phyloP scores from a whole-genome alignment of 441 rosid genomes.

The Eutrema salsugineum region DNA sequence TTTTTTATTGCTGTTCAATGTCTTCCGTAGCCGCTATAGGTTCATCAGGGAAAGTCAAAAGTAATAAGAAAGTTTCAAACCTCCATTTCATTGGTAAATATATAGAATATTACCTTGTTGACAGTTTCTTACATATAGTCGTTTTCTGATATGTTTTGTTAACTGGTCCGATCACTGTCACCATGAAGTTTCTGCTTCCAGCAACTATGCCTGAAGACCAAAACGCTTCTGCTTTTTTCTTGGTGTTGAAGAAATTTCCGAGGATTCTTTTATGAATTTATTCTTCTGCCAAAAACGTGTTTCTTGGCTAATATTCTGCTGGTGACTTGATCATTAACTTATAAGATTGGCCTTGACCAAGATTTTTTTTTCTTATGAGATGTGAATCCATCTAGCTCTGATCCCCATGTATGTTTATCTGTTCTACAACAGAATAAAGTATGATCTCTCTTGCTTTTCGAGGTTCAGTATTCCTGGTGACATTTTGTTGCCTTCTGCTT shows the following conservation, averaged over 20 bases:
- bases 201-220: constrained; percentile 1
- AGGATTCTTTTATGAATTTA: background rate
- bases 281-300: constrained; percentile 1
- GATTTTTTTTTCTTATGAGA: background rate
- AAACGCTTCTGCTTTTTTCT: constrained; percentile 8
- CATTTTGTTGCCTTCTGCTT: constrained; percentile 34
- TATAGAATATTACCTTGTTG: constrained; percentile 2
- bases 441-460: constrained; percentile 9
- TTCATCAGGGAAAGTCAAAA: constrained; percentile 8
- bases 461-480: constrained; percentile 35
- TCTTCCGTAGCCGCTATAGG: background rate
- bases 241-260: constrained; percentile 7
- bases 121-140: constrained; percentile 6
- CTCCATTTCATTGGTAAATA: background rate
- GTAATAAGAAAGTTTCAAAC: constrained; percentile 16
- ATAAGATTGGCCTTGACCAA: constrained; percentile 13
- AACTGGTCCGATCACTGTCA: constrained; percentile 25
- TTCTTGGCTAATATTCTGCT: background rate
- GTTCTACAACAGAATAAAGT: constrained; percentile 5
- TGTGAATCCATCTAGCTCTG: constrained; percentile 11
- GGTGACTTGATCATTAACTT: constrained; percentile 19
- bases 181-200: background rate
- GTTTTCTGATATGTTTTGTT: constrained; percentile 24
- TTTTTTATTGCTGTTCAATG: background rate
- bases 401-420: background rate